Base-by-base conservation (phyloP, 2,329 filamentous ascomycete genomes). In the Akanthomyces lecanii region DNA sequence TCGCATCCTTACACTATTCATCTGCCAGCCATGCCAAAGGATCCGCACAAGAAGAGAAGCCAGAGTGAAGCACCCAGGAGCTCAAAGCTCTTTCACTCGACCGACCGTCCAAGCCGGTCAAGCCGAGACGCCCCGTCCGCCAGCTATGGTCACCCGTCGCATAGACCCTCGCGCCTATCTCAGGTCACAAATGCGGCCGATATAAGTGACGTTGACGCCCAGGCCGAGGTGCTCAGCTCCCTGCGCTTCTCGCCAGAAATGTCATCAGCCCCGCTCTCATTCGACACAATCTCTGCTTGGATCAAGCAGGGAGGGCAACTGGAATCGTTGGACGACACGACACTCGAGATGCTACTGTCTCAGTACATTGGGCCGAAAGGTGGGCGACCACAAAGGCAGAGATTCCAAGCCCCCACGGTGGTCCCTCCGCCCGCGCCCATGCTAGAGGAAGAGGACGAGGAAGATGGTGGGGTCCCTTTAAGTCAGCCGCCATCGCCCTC, bases 181-280 rank as follows among this genome's bases (percentile, higher is more conserved):
- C 59, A 61, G 7, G 51, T 61, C 10, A 61, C 59, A 14, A 61
- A 54, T 18, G 51, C 51, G 50, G 14, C 50, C 5, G 59, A 61
- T 16, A n/a, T 54, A 0, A 61, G 40, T 6, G 59, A 61, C 11
- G 42, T 54, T 2, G 59, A 61, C 18, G 50, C 28, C n/a, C 59
- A 61, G 28, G 5, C 59, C 5, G 59, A 61, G 42, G 59, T 51
- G 0, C 23, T 54, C n/a, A 40, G 51, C n/a, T 38, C 40, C 10
- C 3, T 48, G 28, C 54, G 50, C 14, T 33, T 54, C 10, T 42
- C 48, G 10, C 2, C 36, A n/a, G 25, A 44, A 16, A 14, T 16
- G 14, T 11, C 12, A n/a, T 25, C 50, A 4, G 12, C 2, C 14
- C 48, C 51, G 2, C 16, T 55, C 16, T 28, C 48, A 7, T 47